These are phyloP conservation scores for Schrenkiella parvula DNA, from an alignment of 345 rosid species.

Conservation along the genomic window DNA sequence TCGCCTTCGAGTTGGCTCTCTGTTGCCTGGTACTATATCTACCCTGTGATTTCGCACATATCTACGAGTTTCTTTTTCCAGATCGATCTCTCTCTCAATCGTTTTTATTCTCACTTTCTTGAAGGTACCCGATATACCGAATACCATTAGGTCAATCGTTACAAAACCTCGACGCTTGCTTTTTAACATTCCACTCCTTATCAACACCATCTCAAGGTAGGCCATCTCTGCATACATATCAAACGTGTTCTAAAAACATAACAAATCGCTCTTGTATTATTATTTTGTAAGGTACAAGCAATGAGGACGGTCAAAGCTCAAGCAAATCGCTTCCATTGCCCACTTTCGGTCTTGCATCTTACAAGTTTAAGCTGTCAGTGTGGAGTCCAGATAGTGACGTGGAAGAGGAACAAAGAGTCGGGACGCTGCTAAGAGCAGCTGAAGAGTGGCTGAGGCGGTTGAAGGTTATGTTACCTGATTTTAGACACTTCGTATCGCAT, in stretches of 20 bases:
- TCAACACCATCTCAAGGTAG: slow-evolving; percentile 54
- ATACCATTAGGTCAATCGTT: slow-evolving; percentile 72
- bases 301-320: slow-evolving; percentile 41
- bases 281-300: slow-evolving; percentile 17
- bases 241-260: background rate
- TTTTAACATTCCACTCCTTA: slow-evolving; percentile 72
- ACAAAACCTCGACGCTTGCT: slow-evolving; percentile 76
- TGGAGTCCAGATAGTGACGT: slow-evolving; percentile 40
- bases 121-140: slow-evolving; percentile 87
- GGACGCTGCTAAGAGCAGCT: slow-evolving; percentile 48
- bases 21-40: slow-evolving; percentile 69
- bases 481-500: slow-evolving; percentile 59
- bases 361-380: slow-evolving; percentile 59
- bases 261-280: background rate
- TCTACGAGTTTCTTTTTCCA: background rate
- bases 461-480: slow-evolving; percentile 75
- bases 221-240: slow-evolving; percentile 3
- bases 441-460: slow-evolving; percentile 72
- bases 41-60: background rate
- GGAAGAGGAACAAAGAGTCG: slow-evolving; percentile 49
- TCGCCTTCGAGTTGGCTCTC: slow-evolving; percentile 76
- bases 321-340: slow-evolving; percentile 42
- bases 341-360: slow-evolving; percentile 69
- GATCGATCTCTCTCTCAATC: background rate
- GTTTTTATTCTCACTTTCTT: slow-evolving; percentile 13